Evolutionary conservation across 345 rosid genomes (phyloP).

Genomic region (Geranium rotundifolium): DNA sequence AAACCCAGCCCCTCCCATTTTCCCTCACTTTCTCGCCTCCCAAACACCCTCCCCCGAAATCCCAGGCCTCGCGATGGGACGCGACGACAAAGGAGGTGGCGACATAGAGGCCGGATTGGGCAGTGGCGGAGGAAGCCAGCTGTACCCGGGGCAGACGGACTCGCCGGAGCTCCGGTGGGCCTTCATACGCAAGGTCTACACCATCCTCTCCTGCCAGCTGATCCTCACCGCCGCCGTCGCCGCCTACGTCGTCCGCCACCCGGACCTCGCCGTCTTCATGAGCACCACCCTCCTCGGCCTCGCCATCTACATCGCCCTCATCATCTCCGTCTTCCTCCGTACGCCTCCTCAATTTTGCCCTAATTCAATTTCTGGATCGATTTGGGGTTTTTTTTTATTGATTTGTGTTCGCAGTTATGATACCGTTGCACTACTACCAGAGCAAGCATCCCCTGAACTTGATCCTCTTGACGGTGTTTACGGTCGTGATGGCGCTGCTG

Average conservation of each 20-base stretch:
- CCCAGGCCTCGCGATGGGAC: neutral
- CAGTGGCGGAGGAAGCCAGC: neutral
- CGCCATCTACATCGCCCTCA: conserved; percentile 7
- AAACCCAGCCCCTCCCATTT: too few relatives aligned
- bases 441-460: neutral
- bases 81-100: conserved; percentile 11
- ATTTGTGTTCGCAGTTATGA: neutral
- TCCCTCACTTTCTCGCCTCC: neutral
- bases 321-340: conserved; percentile 6
- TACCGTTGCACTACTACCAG: neutral
- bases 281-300: conserved; percentile 1
- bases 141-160: conserved; percentile 29
- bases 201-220: conserved; percentile 3
- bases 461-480: neutral
- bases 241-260: neutral
- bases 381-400: neutral
- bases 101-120: conserved; percentile 13
- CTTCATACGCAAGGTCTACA: conserved; percentile 11
- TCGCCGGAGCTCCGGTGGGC: conserved; percentile 8
- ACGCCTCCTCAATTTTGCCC: neutral
- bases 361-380: too few relatives aligned
- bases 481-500: neutral
- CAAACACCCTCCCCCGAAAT: neutral
- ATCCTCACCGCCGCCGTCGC: conserved; percentile 9
- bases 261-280: neutral